Evolutionary conservation across 371 early-diverging fungal species (phyloP).

Genomic region (Actinomortierella ambigua): DNA sequence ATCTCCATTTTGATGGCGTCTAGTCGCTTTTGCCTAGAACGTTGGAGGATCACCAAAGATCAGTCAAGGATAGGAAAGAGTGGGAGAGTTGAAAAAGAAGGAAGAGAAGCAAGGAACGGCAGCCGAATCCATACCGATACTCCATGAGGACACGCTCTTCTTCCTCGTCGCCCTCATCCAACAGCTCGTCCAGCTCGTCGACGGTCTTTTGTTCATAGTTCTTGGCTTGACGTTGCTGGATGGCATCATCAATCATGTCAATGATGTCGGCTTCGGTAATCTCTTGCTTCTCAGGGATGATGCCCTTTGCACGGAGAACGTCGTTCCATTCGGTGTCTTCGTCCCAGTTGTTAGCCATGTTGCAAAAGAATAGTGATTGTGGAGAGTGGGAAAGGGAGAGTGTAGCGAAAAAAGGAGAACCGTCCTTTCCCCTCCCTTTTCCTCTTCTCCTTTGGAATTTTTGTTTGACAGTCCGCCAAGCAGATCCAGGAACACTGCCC

Average conservation of each 20-base stretch:
- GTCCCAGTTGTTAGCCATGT: slow-evolving; percentile 62
- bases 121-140: slow-evolving; percentile 58
- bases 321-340: slow-evolving; percentile 92
- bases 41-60: neutral
- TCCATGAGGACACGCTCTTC: slow-evolving; percentile 83
- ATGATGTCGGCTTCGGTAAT: slow-evolving; percentile 74
- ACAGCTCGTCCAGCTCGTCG: slow-evolving; percentile 92
- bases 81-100: neutral
- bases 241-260: slow-evolving; percentile 75
- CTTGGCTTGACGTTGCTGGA: slow-evolving; percentile 61
- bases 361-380: no score
- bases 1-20: slow-evolving; percentile 51
- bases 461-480: no score
- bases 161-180: slow-evolving; percentile 82
- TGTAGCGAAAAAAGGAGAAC: no score
- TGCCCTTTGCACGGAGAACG: slow-evolving; percentile 89
- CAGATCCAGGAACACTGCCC: no score
- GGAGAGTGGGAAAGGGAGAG: no score
- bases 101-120: neutral
- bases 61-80: neutral
- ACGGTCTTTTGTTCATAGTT: slow-evolving; percentile 67
- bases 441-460: no score
- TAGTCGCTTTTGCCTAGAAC: slow-evolving; percentile 68
- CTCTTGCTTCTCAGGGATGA: slow-evolving; percentile 85
- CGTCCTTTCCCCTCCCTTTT: no score